Percentiles rank a stretch among this genome's conserved stretches.
phyloP scores from a whole-genome alignment of 306 rosid species.

The Coriaria nepalensis region DNA sequence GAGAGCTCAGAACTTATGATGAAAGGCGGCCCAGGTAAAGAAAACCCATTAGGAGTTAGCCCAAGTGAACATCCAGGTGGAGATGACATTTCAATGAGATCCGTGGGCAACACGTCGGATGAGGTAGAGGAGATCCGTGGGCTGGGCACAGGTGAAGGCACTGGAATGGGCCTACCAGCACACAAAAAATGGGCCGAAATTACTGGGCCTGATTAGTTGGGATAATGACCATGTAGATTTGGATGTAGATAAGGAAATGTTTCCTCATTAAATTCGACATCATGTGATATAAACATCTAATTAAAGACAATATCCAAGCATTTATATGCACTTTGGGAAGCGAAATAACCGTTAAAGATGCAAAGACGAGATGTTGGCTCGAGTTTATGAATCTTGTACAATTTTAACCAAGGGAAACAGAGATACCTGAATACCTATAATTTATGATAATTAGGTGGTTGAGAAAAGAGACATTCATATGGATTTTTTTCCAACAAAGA shows the following conservation, averaged over 20 bases:
- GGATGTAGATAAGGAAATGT: not conserved
- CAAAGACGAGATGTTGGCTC: not conserved
- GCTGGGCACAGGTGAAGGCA: no score
- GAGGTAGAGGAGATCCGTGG: no score
- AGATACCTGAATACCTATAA: not conserved
- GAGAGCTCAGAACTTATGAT: no score
- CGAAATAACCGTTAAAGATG: not conserved
- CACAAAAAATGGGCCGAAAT: no score
- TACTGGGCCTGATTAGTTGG: no score
- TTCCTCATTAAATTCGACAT: not conserved
- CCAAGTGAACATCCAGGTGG: no score
- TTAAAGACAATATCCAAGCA: not conserved
- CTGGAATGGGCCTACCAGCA: no score
- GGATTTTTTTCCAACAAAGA: not conserved
- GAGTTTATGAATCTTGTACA: not conserved
- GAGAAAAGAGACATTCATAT: not conserved
- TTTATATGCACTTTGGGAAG: not conserved
- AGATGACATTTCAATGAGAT: no score
- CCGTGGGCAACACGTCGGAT: no score
- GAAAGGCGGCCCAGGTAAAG: no score
- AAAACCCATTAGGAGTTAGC: no score
- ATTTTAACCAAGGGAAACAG: not conserved
- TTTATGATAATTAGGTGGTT: not conserved
- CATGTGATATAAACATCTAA: not conserved
- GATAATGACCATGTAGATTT: no score